These are phyloP conservation scores for Ramichloridium luteum DNA, from an alignment of 2,329 filamentous ascomycete genomes.

Conservation along the genomic window DNA sequence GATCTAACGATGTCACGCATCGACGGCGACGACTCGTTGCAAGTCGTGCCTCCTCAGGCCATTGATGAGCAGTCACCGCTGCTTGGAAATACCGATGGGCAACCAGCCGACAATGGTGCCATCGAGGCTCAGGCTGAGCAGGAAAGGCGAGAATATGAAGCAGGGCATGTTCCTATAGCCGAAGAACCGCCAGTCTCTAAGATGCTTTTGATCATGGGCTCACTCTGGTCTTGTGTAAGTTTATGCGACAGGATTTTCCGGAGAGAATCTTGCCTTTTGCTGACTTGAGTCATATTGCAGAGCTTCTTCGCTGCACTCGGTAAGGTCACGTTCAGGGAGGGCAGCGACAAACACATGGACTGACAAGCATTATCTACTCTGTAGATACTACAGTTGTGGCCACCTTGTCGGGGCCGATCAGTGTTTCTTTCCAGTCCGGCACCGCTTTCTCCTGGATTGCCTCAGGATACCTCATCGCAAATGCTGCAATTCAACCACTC, in stretches of 20 bases:
- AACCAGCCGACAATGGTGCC: constrained; percentile 5
- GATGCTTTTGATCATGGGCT: constrained; percentile 37
- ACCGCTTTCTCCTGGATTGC: constrained; percentile 79
- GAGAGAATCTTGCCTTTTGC: background rate
- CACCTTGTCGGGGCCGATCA: constrained; percentile 72
- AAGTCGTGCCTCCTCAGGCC: constrained; percentile 7
- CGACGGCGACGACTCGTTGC: constrained; percentile 4
- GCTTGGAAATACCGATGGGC: constrained; percentile 9
- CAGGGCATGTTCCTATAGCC: constrained; percentile 17
- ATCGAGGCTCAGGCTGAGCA: constrained; percentile 22
- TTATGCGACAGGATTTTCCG: no score
- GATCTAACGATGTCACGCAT: no score
- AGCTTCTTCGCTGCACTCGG: constrained; percentile 46
- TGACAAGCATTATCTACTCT: constrained; percentile 1
- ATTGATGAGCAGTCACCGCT: constrained; percentile 16
- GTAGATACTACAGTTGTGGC: constrained; percentile 74
- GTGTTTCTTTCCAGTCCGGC: constrained; percentile 68
- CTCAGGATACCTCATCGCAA: constrained; percentile 76
- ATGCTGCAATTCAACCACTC: constrained; percentile 74
- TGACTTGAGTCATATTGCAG: no score
- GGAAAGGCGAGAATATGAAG: constrained; percentile 23
- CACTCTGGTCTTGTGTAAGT: constrained; percentile 30
- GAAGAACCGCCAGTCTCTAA: constrained; percentile 37
- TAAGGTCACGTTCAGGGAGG: constrained; percentile 16
- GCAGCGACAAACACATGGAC: background rate